Conservation (phyloP, 805 yeast genomes). For the Kodamaea jinghongensis region DNA sequence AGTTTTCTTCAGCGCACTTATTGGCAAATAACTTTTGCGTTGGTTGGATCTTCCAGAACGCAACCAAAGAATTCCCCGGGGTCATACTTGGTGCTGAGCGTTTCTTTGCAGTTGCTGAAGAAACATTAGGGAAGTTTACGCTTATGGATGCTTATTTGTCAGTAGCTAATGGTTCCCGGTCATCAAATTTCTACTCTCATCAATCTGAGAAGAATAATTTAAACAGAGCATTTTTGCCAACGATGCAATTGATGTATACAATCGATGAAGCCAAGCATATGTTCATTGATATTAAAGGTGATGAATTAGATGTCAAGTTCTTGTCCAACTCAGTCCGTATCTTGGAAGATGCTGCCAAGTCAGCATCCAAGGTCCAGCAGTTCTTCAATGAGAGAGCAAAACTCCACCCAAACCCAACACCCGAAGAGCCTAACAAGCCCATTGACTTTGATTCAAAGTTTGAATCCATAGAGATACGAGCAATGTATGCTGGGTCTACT, state of each 20-base stretch:
- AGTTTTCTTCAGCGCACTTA: conserved; percentile 54
- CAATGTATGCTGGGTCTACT: conserved; percentile 69
- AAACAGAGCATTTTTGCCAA: conserved; percentile 68
- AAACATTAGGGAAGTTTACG: conserved; percentile 62
- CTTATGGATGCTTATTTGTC: conserved; percentile 68
- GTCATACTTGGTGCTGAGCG: conserved; percentile 75
- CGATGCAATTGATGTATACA: conserved; percentile 56
- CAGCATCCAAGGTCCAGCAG: conserved; percentile 45
- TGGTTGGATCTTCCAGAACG: conserved; percentile 72
- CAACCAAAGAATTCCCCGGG: conserved; percentile 55
- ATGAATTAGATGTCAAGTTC: conserved; percentile 63
- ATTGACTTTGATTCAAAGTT: conserved; percentile 18
- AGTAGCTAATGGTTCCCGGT: conserved; percentile 59
- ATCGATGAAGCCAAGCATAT: conserved; percentile 36
- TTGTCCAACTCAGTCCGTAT: conserved; percentile 54
- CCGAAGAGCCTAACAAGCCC: neutral
- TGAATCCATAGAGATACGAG: conserved; percentile 47
- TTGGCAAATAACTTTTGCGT: conserved; percentile 64
- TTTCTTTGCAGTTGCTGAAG: conserved; percentile 63
- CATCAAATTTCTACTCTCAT: conserved; percentile 48
- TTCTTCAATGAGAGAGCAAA: conserved; percentile 23
- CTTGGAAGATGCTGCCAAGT: conserved; percentile 50
- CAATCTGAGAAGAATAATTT: conserved; percentile 45
- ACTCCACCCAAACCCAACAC: neutral
- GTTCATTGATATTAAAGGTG: conserved; percentile 57